These are phyloP conservation scores for Mallotus repandus DNA, from an alignment of 441 rosid species.

Conservation along the genomic window DNA sequence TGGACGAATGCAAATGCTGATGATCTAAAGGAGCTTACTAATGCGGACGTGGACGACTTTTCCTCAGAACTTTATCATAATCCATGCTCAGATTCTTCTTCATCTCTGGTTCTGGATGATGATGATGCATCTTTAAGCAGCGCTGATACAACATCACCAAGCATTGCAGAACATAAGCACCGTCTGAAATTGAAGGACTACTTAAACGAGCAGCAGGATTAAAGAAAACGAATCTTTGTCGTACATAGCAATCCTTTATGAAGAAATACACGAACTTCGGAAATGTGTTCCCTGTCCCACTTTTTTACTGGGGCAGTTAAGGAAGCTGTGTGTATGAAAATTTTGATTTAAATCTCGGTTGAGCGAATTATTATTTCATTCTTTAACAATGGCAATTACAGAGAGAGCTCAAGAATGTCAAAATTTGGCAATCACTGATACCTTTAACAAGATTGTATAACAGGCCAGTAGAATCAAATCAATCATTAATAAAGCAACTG, in stretches of 20 bases:
- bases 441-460: too few relatives aligned
- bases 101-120: conserved; percentile 49
- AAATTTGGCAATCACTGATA: not conserved
- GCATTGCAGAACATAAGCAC: conserved; percentile 27
- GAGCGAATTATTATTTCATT: not conserved
- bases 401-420: too few relatives aligned
- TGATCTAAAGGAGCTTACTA: conserved; percentile 32
- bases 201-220: conserved; percentile 40
- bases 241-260: not conserved
- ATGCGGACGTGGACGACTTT: conserved; percentile 55
- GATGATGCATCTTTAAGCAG: conserved; percentile 39
- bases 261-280: not conserved
- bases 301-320: not conserved
- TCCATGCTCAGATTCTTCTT: conserved; percentile 39
- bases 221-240: not conserved
- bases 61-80: conserved; percentile 44
- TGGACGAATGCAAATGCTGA: conserved; percentile 23
- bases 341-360: not conserved
- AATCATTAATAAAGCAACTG: not conserved
- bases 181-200: conserved; percentile 32
- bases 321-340: not conserved
- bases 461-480: not conserved
- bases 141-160: conserved; percentile 38
- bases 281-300: not conserved
- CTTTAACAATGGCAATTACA: not conserved